Conservation (phyloP, 169 alveolate genomes). For the Plasmodium blacklocki region DNA sequence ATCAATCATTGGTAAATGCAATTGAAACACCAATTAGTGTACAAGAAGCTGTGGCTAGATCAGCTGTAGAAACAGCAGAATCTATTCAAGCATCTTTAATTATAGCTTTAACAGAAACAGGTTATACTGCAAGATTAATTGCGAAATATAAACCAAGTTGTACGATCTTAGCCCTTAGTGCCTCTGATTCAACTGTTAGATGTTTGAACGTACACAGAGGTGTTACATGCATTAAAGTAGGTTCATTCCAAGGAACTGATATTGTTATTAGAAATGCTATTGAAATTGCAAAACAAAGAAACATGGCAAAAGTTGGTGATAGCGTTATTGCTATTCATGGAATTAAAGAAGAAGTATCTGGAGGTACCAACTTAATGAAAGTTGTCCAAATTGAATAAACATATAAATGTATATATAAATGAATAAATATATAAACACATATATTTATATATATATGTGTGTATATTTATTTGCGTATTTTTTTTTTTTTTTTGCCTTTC, state of each 20-base stretch:
- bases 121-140: conserved; percentile 96
- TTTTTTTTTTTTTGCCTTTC: neutral
- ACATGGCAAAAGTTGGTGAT: conserved; percentile 92
- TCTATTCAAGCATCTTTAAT: conserved; percentile 92
- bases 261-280: conserved; percentile 90
- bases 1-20: conserved; percentile 80
- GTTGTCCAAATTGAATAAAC: conserved; percentile 85
- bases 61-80: conserved; percentile 92
- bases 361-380: conserved; percentile 94
- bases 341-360: conserved; percentile 94
- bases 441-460: conserved; percentile 1
- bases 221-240: conserved; percentile 92
- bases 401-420: neutral
- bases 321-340: conserved; percentile 96
- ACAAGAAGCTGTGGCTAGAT: conserved; percentile 91
- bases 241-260: conserved; percentile 93
- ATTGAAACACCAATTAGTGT: conserved; percentile 85
- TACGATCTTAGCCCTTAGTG: conserved; percentile 94
- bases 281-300: conserved; percentile 94
- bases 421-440: neutral
- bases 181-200: conserved; percentile 91
- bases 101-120: conserved; percentile 97
- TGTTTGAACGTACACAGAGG: conserved; percentile 95
- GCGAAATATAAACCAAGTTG: conserved; percentile 97
- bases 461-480: neutral